Evolutionary conservation across 331 rosid species (phyloP), one percentile per base, ranked within the genome.

Genomic region (Malus hybrid): DNA sequence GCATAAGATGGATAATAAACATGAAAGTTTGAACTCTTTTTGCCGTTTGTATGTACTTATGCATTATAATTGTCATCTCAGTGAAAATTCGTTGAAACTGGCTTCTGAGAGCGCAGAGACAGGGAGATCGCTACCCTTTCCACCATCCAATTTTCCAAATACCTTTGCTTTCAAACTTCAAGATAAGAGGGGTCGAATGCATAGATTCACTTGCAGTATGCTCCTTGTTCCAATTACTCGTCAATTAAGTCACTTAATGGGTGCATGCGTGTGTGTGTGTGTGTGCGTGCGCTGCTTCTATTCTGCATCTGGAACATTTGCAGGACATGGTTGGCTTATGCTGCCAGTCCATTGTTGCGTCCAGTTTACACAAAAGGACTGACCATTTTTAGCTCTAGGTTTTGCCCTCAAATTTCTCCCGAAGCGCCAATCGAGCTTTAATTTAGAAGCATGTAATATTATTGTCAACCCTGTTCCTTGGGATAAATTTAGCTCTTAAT

Each of bases 151-250:
- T 83, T 71, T 73, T 78, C 71, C 82, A 0, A 86, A 81, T 73
- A 20, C 83, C 3, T 93, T 93, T 85, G 86, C 96, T 67, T 90
- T 87, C 86, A 93, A 93, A 85, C 75, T 94, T 74, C 88, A 94
- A 85, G 97, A 95, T 80, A 89, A 78, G 79, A 90, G 80, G 84
- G 97, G 96, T 39, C 84, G 96, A 68, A 80, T 95, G 86, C 97
- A 92, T 84, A 88, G 97, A 76, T 92, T 95, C 86, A 82, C 90
- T 68, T 87, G 96, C 55, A 97, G 97, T 95, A 95, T 70, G 92
- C 77, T 70, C 55, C 75, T 22, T 80, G 64, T 65, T 42, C 34
- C 28, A 33, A 60, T 31, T 20, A 60, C 34, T 22, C 55, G 54
- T 70, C 32, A 79, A 56, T 50, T 50, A 33, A 57, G 52, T 69